Evolutionary conservation across 2,329 filamentous ascomycete species (phyloP), one percentile per base, ranked within the genome.

Genomic region (Pezicula carpinea): DNA sequence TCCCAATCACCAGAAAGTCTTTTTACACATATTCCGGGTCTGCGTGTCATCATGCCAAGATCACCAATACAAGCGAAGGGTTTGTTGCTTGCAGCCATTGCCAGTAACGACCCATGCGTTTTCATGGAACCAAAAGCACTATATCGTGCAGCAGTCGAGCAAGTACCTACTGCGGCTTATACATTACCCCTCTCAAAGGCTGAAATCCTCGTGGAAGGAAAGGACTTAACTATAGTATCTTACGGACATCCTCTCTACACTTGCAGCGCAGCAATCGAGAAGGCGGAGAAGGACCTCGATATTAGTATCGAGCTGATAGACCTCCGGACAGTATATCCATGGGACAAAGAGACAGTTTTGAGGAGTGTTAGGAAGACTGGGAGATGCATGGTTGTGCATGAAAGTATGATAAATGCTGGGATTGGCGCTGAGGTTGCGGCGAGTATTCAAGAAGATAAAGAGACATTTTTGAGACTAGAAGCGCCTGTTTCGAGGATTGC

Each of bases 61-160:
- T 85, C 82, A 0, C 85, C 85, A 0, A 69, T 79, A 3, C 85
- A 88, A 65, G 85, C 84, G 0, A 89, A 88, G 58, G 85, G 85
- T 6, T 70, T 89, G 1, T 69, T 88, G 7, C 71, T 87, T 3
- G 73, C 79, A 4, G 70, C 77, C 1, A 82, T 87, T 26, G 76
- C 81, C 43, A 74, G 72, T 59, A 78, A 80, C 33, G 84, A 89
- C 60, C 85, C 85, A 0, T 83, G 87, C 44, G 71, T 89, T 33
- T 88, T 88, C 64, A 80, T 88, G 81, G 85, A 89, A 58, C 85
- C 85, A 1, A 89, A 89, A 64, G 80, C 84, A 21, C 67, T 89
- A 3, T 89, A 89, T 60, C 79, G 85, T 22, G 84, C 85, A 2
- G 81, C 84, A 1, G 81, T 87, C 17, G 85, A 89, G 58, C 81